Base-by-base conservation (phyloP, 306 rosid species). In the Acmispon strigosus region DNA sequence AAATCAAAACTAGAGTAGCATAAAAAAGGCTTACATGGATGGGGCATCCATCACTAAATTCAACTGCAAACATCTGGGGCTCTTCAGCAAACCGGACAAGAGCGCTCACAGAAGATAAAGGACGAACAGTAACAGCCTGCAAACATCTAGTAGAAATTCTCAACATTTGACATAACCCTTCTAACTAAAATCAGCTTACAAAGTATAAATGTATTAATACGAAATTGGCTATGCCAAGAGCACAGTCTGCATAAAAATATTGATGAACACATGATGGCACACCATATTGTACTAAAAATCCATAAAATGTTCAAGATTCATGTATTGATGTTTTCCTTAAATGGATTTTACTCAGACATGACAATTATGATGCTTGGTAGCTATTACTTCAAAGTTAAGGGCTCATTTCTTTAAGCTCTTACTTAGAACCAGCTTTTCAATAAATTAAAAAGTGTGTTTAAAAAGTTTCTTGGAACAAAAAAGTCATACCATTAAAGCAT, bases 91-190 rank as follows among this genome's bases (percentile, higher is more conserved):
- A 91, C 64, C 99, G 92, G 70, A 95, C 96, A 70, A 95, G 99
- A 32, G 97, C 80, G 53, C 86, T 82, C 76, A 91, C 97, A 52
- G 96, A 83, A 84, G 97, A 87, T 78, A 95, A 91, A 67, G 96
- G 99, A 87, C 89, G 99, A 78, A 95, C 97, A 74, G 74, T 85
- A 87, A 95, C 97, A 81, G 99, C 99, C 99, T 95, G 99, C 94
- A 89, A 34, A 80, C 87, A 86, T 92, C 98, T 86, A 89, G 94
- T 85, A 62, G 79, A 81, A 86, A 86, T 65, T 86, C 84, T 86
- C 85, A 83, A 87, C 80, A 80, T 71, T 83, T 85, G 86, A 84
- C 54, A 79, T 42, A 75, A 86, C 53, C 78, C 65, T 75, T 73
- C 27, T 13, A 32, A 72, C 48, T 51, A 79, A 13, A 47, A 51